Percentiles rank a stretch among this genome's conserved stretches.
Conservation (phyloP, 2,329 filamentous ascomycete genomes). For the Aureobasidium sp. region DNA sequence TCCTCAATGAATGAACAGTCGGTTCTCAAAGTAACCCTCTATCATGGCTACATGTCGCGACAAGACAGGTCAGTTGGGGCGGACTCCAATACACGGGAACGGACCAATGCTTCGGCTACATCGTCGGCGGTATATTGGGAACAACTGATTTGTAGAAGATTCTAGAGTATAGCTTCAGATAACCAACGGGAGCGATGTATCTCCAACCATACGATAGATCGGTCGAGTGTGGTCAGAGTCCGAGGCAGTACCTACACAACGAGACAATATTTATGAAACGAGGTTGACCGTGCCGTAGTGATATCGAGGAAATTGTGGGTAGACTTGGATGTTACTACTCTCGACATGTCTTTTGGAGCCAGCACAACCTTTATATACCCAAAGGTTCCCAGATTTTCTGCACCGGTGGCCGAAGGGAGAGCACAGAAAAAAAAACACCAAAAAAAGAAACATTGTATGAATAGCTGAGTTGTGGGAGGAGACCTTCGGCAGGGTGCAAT, state of each 20-base stretch:
- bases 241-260: neutral
- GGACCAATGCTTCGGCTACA: neutral
- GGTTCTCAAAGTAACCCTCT: too few species aligned
- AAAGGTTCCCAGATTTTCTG: neutral
- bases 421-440: neutral
- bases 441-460: neutral
- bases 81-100: too few species aligned
- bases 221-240: neutral
- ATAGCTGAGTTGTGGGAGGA: neutral
- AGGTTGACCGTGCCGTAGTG: neutral
- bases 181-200: neutral
- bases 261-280: neutral
- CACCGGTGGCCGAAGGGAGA: neutral
- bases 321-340: neutral
- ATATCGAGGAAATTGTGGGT: neutral
- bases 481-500: neutral
- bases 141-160: neutral
- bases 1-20: too few species aligned
- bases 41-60: neutral
- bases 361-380: neutral
- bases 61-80: neutral
- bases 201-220: neutral
- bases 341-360: too few species aligned
- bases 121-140: too few species aligned
- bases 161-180: neutral